A percentile compares a stretch with the other conserved stretches of the same genome.
Conservation (phyloP, 768 basidiomycete species). For the Podaxis sp. region DNA sequence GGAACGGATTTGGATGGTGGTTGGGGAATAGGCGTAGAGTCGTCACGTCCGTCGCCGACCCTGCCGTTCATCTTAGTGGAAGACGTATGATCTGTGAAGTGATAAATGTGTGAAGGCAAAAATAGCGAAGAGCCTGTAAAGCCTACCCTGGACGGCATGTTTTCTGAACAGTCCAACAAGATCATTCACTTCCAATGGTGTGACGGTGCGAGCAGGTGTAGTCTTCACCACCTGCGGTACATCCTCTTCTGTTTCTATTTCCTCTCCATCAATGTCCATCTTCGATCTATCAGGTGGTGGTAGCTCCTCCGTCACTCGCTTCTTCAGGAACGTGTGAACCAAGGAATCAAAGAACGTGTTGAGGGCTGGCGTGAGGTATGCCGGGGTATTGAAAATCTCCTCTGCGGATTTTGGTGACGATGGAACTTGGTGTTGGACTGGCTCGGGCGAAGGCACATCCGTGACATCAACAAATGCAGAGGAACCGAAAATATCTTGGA, state of each 20-base stretch:
- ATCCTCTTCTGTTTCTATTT: slow-evolving; percentile 47
- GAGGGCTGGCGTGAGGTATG: slow-evolving; percentile 76
- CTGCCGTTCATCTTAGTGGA: slow-evolving; percentile 3
- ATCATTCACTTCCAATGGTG: slow-evolving; percentile 10
- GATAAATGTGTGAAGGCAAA: neutral
- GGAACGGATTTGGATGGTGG: neutral
- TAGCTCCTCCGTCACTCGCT: slow-evolving; percentile 16
- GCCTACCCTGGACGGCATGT: slow-evolving; percentile 11
- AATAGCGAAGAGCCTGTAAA: neutral
- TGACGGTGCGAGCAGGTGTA: neutral
- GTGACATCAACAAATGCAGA: slow-evolving; percentile 53
- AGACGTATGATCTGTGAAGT: slow-evolving; percentile 2
- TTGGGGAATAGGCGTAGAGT: neutral
- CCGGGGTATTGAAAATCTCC: slow-evolving; percentile 61
- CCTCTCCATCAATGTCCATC: slow-evolving; percentile 28
- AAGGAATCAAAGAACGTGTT: slow-evolving; percentile 65
- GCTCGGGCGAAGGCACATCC: neutral
- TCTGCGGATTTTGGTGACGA: slow-evolving; percentile 16
- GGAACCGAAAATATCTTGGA: slow-evolving; percentile 89
- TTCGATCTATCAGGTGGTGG: slow-evolving; percentile 15
- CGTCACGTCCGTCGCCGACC: neutral
- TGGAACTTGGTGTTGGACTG: slow-evolving; percentile 1
- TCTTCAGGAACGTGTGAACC: slow-evolving; percentile 35
- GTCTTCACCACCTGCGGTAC: slow-evolving; percentile 26
- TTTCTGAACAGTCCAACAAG: slow-evolving; percentile 13